Evolutionary conservation across 495 filamentous ascomycete genomes (phyloP).

Genomic region (Lepraria neglecta): DNA sequence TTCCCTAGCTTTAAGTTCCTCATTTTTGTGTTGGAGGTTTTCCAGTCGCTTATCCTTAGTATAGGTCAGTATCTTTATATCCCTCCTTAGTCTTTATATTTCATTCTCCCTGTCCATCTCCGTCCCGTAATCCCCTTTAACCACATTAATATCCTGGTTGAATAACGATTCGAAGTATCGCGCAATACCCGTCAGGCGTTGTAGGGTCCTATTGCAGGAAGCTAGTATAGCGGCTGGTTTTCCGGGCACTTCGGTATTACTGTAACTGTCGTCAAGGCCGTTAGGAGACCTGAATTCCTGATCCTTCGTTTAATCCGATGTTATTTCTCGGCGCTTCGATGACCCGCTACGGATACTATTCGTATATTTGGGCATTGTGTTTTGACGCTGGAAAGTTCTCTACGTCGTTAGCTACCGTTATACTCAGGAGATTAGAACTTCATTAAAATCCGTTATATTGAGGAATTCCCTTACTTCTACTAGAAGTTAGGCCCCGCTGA

Average conservation of each 20-base stretch:
- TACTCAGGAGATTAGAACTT: conserved; percentile 11
- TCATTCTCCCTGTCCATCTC: conserved; percentile 17
- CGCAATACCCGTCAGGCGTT: conserved; percentile 20
- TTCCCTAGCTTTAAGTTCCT: conserved; percentile 13
- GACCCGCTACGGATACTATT: conserved; percentile 16
- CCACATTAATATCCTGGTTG: conserved; percentile 8
- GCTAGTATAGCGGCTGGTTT: conserved; percentile 18
- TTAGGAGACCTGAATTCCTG: conserved; percentile 20
- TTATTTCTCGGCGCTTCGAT: conserved; percentile 15
- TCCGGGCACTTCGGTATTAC: conserved; percentile 15
- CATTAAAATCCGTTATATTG: background rate
- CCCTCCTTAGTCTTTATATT: conserved; percentile 2
- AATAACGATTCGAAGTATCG: conserved; percentile 15
- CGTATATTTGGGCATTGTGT: conserved; percentile 18
- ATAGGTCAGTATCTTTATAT: conserved; percentile 8
- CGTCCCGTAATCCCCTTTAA: conserved; percentile 16
- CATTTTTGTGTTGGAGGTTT: conserved; percentile 5
- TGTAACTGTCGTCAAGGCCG: conserved; percentile 10
- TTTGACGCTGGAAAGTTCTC: conserved; percentile 12
- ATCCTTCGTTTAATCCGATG: conserved; percentile 22
- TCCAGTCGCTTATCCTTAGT: conserved; percentile 14
- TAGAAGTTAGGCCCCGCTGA: conserved; percentile 2
- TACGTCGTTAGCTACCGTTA: conserved; percentile 15
- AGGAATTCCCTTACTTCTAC: conserved; percentile 14
- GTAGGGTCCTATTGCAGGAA: conserved; percentile 19